Percentiles rank a stretch among this genome's conserved stretches.
Evolutionary conservation across 169 alveolate species (phyloP).

Genomic region (Pseudocohnilembus persalinus): DNA sequence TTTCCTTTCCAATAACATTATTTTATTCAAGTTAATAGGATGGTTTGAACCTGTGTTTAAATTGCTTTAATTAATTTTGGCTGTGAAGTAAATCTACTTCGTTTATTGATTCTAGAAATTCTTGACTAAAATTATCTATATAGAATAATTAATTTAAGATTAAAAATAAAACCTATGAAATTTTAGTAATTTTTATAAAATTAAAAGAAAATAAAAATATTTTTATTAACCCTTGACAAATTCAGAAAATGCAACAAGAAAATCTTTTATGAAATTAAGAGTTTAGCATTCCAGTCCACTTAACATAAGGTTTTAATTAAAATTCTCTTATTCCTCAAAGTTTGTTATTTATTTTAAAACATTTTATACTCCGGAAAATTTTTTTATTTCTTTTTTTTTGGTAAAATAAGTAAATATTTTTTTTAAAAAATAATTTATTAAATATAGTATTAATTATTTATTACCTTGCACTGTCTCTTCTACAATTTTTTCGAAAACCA

Average conservation of each 20-base stretch:
- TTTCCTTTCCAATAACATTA: conserved; percentile 35
- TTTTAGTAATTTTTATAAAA: neutral
- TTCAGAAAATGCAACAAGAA: conserved; percentile 36
- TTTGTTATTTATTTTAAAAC: too few species aligned
- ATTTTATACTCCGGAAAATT: too few species aligned
- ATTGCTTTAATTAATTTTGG: conserved; percentile 12
- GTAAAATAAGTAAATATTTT: too few species aligned
- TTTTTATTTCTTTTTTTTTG: too few species aligned
- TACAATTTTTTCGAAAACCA: too few species aligned
- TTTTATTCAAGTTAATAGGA: conserved; percentile 30
- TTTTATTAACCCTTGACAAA: conserved; percentile 17
- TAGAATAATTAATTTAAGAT: conserved; percentile 16
- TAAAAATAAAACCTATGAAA: conserved; percentile 9
- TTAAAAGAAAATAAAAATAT: neutral
- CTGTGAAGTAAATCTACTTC: conserved; percentile 28
- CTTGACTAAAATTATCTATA: conserved; percentile 28
- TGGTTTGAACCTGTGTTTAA: conserved; percentile 6
- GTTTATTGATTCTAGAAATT: conserved; percentile 16
- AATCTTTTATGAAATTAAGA: conserved; percentile 39
- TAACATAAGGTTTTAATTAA: too few species aligned
- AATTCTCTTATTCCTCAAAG: too few species aligned
- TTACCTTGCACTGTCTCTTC: too few species aligned
- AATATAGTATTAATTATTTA: too few species aligned
- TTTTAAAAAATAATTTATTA: too few species aligned
- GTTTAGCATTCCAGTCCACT: conserved; percentile 27